Conservation (phyloP, 2,329 filamentous ascomycete species). For the Colletotrichum tamarilloi region DNA sequence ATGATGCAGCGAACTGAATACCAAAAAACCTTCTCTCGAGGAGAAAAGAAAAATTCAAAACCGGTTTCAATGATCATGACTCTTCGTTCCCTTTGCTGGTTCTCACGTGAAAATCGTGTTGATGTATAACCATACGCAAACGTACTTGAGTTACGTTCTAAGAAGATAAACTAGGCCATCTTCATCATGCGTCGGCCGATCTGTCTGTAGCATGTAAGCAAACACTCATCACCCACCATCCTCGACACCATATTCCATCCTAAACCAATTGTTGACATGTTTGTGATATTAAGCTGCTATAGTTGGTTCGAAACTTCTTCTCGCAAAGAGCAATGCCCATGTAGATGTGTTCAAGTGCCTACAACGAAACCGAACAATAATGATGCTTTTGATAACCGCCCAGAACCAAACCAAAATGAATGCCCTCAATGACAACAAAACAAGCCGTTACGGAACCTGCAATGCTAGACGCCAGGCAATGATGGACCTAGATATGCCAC, state of each 20-base stretch:
- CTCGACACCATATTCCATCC: neutral
- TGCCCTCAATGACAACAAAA: neutral
- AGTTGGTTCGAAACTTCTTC: neutral
- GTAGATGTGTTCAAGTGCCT: neutral
- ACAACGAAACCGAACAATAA: neutral
- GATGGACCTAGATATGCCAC: neutral
- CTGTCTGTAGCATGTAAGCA: no score
- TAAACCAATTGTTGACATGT: neutral
- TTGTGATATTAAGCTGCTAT: neutral
- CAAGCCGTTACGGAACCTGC: neutral
- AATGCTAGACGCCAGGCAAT: conserved; percentile 20
- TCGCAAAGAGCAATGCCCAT: neutral
- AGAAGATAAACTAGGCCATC: no score
- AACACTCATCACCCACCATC: neutral
- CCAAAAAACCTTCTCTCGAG: conserved; percentile 6
- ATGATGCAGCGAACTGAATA: conserved; percentile 32
- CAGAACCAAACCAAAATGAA: neutral
- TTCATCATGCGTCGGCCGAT: no score
- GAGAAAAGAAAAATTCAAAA: neutral
- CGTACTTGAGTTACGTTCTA: no score
- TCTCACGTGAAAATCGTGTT: neutral
- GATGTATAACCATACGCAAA: neutral
- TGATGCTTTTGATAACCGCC: neutral
- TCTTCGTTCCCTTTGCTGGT: neutral
- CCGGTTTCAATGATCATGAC: neutral